phyloP scores from a whole-genome alignment of 306 rosid species.

The Benincasa hispida region DNA sequence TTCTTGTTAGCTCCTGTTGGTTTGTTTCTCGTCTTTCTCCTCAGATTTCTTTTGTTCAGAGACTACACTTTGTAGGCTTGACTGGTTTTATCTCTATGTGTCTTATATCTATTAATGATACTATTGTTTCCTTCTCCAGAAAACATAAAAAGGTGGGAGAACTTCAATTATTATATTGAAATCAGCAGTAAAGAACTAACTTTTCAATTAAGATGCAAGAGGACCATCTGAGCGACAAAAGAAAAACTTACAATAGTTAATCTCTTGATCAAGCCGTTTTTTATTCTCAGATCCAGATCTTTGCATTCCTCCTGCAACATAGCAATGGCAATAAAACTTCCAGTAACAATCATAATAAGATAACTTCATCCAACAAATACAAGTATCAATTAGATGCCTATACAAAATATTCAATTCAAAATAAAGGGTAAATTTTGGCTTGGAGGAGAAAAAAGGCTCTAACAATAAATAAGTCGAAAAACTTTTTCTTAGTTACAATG shows the following conservation, averaged over 20 bases:
- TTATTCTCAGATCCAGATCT: constrained; percentile 54
- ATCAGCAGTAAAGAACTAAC: not conserved
- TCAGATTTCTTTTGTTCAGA: too few species aligned
- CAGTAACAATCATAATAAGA: constrained; percentile 5
- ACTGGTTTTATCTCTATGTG: too few species aligned
- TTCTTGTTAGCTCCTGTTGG: too few species aligned
- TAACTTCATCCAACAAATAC: constrained; percentile 5
- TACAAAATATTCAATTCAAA: not conserved
- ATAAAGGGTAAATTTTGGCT: constrained; percentile 1
- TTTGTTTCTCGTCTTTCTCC: too few species aligned
- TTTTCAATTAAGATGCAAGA: not conserved
- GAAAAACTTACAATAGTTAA: constrained; percentile 48
- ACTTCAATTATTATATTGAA: not conserved
- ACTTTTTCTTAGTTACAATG: not conserved
- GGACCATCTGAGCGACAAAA: not conserved
- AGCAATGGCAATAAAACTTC: constrained; percentile 7
- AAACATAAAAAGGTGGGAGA: not conserved
- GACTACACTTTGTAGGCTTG: too few species aligned
- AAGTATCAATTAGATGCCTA: not conserved
- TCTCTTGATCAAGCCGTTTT: constrained; percentile 46
- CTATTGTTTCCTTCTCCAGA: not conserved
- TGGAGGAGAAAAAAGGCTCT: constrained; percentile 1
- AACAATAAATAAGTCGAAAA: not conserved
- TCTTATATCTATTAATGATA: not conserved
- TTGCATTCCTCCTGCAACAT: constrained; percentile 69